These are phyloP conservation scores for Lachnellula hyalina DNA, from an alignment of 2,329 filamentous ascomycete species.

Conservation along the genomic window DNA sequence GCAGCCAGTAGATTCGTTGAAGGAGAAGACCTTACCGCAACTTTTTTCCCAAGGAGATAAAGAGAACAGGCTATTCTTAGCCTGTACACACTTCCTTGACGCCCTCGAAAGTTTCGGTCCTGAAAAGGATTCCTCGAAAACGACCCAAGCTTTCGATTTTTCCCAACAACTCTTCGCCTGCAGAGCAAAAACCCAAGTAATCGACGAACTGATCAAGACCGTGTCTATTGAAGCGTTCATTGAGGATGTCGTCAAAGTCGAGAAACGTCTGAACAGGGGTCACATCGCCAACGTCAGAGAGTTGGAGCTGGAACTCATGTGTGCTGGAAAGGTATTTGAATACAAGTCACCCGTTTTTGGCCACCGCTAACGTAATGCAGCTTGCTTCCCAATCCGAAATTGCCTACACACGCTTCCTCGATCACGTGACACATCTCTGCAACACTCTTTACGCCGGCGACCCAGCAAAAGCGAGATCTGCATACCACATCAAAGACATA, in stretches of 20 bases:
- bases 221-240: slow-evolving; percentile 18
- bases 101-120: slow-evolving; percentile 16
- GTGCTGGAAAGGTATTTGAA: slow-evolving; percentile 18
- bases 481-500: slow-evolving; percentile 18
- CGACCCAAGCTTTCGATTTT: slow-evolving; percentile 5
- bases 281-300: slow-evolving; percentile 16
- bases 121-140: neutral
- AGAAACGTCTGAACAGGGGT: slow-evolving; percentile 13
- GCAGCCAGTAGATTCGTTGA: slow-evolving; percentile 15
- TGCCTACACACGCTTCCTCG: slow-evolving; percentile 13
- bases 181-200: slow-evolving; percentile 16
- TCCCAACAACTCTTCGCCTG: slow-evolving; percentile 13
- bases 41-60: neutral
- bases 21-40: neutral
- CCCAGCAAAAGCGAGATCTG: slow-evolving; percentile 5
- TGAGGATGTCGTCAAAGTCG: slow-evolving; percentile 18
- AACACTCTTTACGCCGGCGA: slow-evolving; percentile 13
- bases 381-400: slow-evolving; percentile 19
- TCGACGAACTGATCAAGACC: slow-evolving; percentile 20
- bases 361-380: slow-evolving; percentile 3
- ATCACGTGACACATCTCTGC: slow-evolving; percentile 18
- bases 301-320: slow-evolving; percentile 23
- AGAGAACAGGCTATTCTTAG: slow-evolving; percentile 10
- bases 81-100: slow-evolving; percentile 22
- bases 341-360: neutral